Percentiles rank a stretch among this genome's conserved stretches.
Evolutionary conservation across 805 yeast species (phyloP).

Genomic region (Barnettozyma wickerhamii): DNA sequence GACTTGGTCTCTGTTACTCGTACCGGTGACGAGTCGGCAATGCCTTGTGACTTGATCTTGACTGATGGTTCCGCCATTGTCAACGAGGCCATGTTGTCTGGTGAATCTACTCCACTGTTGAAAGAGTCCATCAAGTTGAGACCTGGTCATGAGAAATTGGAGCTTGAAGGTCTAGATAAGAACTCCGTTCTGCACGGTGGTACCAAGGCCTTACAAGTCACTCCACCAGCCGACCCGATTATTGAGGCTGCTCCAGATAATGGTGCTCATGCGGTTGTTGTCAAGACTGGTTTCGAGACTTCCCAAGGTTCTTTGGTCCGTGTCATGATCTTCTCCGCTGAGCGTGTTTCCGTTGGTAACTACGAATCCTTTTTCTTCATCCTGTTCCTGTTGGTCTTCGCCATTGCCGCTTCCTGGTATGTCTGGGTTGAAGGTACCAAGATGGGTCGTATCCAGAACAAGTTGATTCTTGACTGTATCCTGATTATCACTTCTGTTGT

Average conservation of each 20-base stretch:
- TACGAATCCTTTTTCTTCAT: conserved; percentile 92
- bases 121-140: conserved; percentile 88
- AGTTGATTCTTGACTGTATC: conserved; percentile 91
- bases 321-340: conserved; percentile 96
- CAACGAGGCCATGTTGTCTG: conserved; percentile 98
- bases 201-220: conserved; percentile 90
- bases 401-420: conserved; percentile 93
- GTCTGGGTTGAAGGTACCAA: conserved; percentile 97
- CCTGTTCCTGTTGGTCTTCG: conserved; percentile 82
- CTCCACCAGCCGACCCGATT: conserved; percentile 51
- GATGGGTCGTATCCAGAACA: conserved; percentile 93
- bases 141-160: conserved; percentile 62
- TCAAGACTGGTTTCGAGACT: conserved; percentile 97
- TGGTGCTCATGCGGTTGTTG: conserved; percentile 88
- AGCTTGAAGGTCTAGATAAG: conserved; percentile 81
- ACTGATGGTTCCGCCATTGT: conserved; percentile 91
- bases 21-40: conserved; percentile 84
- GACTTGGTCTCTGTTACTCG: conserved; percentile 85
- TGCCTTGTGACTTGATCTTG: conserved; percentile 89
- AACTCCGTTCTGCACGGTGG: conserved; percentile 92
- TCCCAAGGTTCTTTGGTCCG: conserved; percentile 96
- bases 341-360: conserved; percentile 93
- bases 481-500: conserved; percentile 95
- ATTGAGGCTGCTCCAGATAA: conserved; percentile 67
- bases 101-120: conserved; percentile 95